phyloP scores from a whole-genome alignment of 345 rosid genomes.

The Lumnitzera racemosa region DNA sequence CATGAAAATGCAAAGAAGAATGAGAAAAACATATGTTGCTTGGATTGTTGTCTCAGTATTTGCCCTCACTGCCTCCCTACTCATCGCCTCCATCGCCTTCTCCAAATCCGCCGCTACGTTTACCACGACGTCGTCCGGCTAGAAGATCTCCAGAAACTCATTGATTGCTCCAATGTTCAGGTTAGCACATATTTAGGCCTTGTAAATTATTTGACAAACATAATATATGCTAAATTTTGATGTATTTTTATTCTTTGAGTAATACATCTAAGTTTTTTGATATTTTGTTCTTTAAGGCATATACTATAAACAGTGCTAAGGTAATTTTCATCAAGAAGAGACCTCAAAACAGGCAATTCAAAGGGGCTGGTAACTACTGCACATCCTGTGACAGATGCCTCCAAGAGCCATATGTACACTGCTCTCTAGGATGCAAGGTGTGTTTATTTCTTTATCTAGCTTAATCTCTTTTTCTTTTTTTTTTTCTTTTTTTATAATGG shows the following conservation, averaged over 20 bases:
- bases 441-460: neutral
- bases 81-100: constrained; percentile 84
- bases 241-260: neutral
- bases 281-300: constrained; percentile 37
- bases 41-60: constrained; percentile 84
- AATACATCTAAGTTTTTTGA: neutral
- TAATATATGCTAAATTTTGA: neutral
- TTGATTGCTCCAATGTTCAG: constrained; percentile 96
- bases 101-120: constrained; percentile 91
- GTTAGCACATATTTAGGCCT: constrained; percentile 14
- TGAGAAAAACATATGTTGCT: constrained; percentile 82
- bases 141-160: constrained; percentile 83
- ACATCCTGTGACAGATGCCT: constrained; percentile 95
- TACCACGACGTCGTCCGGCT: constrained; percentile 94
- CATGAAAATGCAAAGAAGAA: constrained; percentile 87
- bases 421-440: constrained; percentile 98
- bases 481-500: neutral
- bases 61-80: constrained; percentile 92
- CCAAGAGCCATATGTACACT: constrained; percentile 81
- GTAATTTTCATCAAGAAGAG: constrained; percentile 97
- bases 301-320: constrained; percentile 88
- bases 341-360: constrained; percentile 91
- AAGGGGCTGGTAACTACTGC: constrained; percentile 83
- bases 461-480: neutral
- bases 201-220: neutral